Base-by-base conservation (phyloP, 2,329 filamentous ascomycete species). In the Venturiaceae sp. region DNA sequence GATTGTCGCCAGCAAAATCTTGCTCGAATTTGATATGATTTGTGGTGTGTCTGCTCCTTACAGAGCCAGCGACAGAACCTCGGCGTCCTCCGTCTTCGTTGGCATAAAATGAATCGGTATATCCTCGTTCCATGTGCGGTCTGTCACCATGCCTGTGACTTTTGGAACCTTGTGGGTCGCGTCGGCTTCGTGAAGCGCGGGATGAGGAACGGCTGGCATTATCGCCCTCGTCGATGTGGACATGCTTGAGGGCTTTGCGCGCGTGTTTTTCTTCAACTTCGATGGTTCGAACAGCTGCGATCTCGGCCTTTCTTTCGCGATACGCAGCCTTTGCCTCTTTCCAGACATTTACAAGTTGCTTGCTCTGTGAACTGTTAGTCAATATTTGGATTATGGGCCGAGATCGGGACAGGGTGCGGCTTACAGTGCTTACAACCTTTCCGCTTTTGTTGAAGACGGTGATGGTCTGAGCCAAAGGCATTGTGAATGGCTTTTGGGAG, bases 291-390 rank as follows among this genome's bases (percentile, higher is more conserved):
- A 89, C 83, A 21, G 86, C 83, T 69, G 84, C 85, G 65, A 96
- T 81, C 64, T 91, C 84, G 6, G 89, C 87, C 72, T 95, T 96
- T 68, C 89, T 89, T 68, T 95, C 90, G 59, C 86, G 82, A 74
- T 97, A 97, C 60, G 89, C 88, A 57, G 86, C 84, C 69, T 90
- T 90, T 63, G 92, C 92, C 70, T 96, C 91, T 71, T 90, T 95
- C 80, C 95, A 95, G 68, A 96, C 87, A 69, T 85, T 86, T 68
- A 95, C 83, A 26, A 97, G 78, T 66, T 96, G 89, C 75, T 95
- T 96, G 68, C 90, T 90, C 90, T 95, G 67, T 36, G 58, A 56
- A n/a, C n/a, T 58, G 65, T 66, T 57, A 65, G 68, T 62, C 63
- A 55, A 46, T 41, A n/a, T 23, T 23, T 16, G 50, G 33, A 21